Conservation (phyloP, 192 early-diverging fungal genomes). For the Chytriomyces confervae region DNA sequence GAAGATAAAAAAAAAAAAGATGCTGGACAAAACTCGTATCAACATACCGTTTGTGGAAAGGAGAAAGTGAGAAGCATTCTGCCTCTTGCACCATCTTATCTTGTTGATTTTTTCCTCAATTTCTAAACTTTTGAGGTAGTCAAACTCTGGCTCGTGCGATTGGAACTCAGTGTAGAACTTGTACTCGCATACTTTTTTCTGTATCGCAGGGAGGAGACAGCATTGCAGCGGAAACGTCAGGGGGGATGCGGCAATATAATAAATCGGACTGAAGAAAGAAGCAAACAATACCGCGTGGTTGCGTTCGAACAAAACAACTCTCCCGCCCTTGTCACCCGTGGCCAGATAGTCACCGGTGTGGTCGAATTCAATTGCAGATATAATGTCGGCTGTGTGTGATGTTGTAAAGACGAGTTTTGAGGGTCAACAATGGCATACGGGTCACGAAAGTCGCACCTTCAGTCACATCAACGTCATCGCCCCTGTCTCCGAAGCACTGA, state of each 20-base stretch:
- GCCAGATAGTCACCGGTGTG: constrained; percentile 96
- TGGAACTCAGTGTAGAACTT: constrained; percentile 99
- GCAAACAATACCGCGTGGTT: constrained; percentile 85
- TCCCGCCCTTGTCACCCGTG: constrained; percentile 96
- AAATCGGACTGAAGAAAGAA: not conserved
- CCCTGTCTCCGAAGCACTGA: constrained; percentile 99
- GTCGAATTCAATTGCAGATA: constrained; percentile 98
- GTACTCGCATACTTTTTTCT: constrained; percentile 99
- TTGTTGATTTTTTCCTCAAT: constrained; percentile 99
- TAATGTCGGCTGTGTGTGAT: constrained; percentile 86
- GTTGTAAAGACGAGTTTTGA: constrained; percentile 3
- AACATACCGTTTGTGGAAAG: constrained; percentile 91
- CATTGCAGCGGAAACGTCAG: not conserved
- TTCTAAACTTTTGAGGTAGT: constrained; percentile 98
- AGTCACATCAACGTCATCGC: constrained; percentile 96
- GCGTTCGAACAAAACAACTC: constrained; percentile 96
- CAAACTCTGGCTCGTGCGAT: constrained; percentile 99
- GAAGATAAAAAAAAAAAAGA: constrained; percentile 1
- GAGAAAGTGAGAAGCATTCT: constrained; percentile 95
- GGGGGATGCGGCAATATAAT: not conserved
- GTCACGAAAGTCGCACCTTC: constrained; percentile 76
- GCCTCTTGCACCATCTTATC: constrained; percentile 97
- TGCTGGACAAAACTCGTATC: not conserved
- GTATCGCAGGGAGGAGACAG: not conserved
- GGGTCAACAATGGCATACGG: not conserved